A percentile compares a stretch with the other conserved stretches of the same genome.
These are phyloP conservation scores for Pyrus hybrid DNA, from an alignment of 331 rosid species.

Conservation along the genomic window DNA sequence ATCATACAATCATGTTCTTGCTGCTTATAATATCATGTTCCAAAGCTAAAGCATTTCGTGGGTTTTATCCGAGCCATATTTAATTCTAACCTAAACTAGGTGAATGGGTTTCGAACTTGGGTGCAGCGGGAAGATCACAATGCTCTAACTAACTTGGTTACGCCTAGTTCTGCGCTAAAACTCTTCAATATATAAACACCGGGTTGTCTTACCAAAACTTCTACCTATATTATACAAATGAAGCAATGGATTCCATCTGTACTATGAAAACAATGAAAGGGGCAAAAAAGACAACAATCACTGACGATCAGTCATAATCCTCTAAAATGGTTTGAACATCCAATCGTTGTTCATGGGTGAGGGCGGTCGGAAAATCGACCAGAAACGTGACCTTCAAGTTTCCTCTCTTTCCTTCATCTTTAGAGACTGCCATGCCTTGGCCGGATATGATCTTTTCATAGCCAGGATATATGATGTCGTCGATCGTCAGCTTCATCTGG, in stretches of 20 bases:
- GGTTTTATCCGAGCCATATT: not conserved
- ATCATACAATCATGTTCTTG: not conserved
- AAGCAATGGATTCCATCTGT: not conserved
- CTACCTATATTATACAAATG: not conserved
- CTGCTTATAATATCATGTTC: not conserved
- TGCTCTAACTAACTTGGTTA: no score
- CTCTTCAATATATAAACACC: not conserved
- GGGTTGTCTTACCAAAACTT: not conserved
- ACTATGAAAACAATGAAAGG: not conserved
- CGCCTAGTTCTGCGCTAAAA: not conserved
- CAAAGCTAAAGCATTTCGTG: not conserved
- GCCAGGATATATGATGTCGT: slow-evolving; percentile 52
- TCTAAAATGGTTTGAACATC: slow-evolving; percentile 47
- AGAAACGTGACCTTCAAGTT: slow-evolving; percentile 45
- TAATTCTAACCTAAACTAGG: no score
- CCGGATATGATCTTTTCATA: slow-evolving; percentile 38
- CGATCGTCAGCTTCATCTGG: slow-evolving; percentile 29
- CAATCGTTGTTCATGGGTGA: slow-evolving; percentile 45
- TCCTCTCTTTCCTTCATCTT: slow-evolving; percentile 46
- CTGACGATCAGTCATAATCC: slow-evolving; percentile 10
- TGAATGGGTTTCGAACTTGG: no score
- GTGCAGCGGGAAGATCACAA: no score
- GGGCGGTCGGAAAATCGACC: slow-evolving; percentile 54
- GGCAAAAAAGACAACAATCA: not conserved
- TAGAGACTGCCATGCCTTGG: slow-evolving; percentile 64